Evolutionary conservation across 176 grass and related monocot species (phyloP).

Genomic region (Secale cereale): DNA sequence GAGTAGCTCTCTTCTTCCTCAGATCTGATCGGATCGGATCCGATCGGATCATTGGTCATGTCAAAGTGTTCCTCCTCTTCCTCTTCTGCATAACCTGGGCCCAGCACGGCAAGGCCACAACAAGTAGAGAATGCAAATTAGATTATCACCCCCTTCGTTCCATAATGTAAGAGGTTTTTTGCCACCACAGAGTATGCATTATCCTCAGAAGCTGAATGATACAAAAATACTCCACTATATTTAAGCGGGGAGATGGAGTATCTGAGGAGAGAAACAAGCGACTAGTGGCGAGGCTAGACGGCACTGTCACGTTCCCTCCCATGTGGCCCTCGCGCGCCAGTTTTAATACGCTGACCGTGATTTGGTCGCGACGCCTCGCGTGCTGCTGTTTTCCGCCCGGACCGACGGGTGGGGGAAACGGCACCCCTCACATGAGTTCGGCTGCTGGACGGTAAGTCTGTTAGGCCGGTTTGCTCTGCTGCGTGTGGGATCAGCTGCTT

Average conservation of each 20-base stretch:
- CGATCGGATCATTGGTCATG: conserved; percentile 1
- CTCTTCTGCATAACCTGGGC: conserved; percentile 15
- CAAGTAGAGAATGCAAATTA: too few relatives aligned
- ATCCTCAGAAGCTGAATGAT: neutral
- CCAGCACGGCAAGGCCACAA: conserved; percentile 1
- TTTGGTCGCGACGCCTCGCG: conserved; percentile 3
- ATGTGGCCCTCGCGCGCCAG: conserved; percentile 29
- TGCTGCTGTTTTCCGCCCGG: neutral
- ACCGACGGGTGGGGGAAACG: neutral
- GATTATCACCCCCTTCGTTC: too few relatives aligned
- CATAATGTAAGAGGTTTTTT: too few relatives aligned
- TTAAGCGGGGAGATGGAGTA: neutral
- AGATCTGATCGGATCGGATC: conserved; percentile 32
- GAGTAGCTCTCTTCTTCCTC: neutral
- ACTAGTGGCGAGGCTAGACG: neutral
- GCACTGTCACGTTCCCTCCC: conserved; percentile 37
- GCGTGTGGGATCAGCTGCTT: neutral
- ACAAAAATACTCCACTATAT: neutral
- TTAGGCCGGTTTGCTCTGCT: conserved; percentile 9
- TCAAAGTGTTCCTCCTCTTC: neutral
- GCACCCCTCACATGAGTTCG: neutral
- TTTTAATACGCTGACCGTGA: conserved; percentile 19
- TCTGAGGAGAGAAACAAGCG: neutral
- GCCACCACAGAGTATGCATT: too few relatives aligned
- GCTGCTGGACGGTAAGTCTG: neutral